Percentiles rank a stretch among this genome's conserved stretches.
These are phyloP conservation scores for Neonectria sp. DNA, from an alignment of 2,329 filamentous ascomycete genomes.

Conservation along the genomic window DNA sequence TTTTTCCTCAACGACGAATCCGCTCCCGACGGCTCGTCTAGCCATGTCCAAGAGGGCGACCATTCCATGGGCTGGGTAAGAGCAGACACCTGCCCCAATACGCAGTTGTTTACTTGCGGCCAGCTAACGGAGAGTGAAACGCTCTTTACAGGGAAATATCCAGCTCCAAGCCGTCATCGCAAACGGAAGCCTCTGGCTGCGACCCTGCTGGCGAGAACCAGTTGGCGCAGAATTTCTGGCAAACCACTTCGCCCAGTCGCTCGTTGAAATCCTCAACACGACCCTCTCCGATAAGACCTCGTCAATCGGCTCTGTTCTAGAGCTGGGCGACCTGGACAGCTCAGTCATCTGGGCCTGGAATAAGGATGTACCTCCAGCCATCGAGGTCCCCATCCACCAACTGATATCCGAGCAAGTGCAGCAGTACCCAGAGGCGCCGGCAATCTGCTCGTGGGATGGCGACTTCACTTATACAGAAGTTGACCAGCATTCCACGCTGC, in stretches of 20 bases:
- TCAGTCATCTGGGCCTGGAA: slow-evolving; percentile 46
- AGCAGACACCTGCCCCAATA: background rate
- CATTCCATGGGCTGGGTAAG: slow-evolving; percentile 42
- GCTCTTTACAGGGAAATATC: slow-evolving; percentile 39
- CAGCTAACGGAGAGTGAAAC: slow-evolving; percentile 15
- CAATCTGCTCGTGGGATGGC: slow-evolving; percentile 52
- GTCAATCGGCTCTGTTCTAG: slow-evolving; percentile 35
- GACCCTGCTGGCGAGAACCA: slow-evolving; percentile 43
- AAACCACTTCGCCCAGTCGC: slow-evolving; percentile 41
- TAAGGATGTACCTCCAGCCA: slow-evolving; percentile 37
- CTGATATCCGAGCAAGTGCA: slow-evolving; percentile 45
- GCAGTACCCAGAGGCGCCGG: slow-evolving; percentile 42
- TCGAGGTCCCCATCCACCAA: slow-evolving; percentile 42
- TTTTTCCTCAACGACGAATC: slow-evolving; percentile 45
- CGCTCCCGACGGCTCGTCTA: slow-evolving; percentile 32
- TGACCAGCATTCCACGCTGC: slow-evolving; percentile 40
- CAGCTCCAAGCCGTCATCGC: slow-evolving; percentile 41
- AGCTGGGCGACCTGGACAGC: slow-evolving; percentile 39
- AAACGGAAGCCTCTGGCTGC: slow-evolving; percentile 39
- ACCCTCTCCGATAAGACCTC: slow-evolving; percentile 31
- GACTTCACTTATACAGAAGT: slow-evolving; percentile 49
- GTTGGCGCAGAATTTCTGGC: slow-evolving; percentile 43
- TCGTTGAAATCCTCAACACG: slow-evolving; percentile 45
- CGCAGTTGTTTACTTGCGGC: background rate
- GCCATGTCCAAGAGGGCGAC: slow-evolving; percentile 30